phyloP scores from a whole-genome alignment of 2,329 filamentous ascomycete genomes.

The Talaromyces sp. region DNA sequence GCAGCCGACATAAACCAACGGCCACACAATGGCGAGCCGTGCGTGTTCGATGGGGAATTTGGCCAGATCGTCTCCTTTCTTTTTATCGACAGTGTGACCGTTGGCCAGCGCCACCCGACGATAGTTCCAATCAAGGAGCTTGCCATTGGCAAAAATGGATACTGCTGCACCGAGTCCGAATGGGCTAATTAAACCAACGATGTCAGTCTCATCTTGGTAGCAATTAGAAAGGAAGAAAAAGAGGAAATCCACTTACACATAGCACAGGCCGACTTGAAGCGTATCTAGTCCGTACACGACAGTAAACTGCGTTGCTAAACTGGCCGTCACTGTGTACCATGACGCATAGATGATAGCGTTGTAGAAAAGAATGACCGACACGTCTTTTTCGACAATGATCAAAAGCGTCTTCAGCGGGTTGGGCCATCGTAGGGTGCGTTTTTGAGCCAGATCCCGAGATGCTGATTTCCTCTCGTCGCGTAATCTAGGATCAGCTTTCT shows the following conservation, averaged over 20 bases:
- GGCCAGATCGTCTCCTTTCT: constrained; percentile 4
- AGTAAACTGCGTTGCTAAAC: constrained; percentile 31
- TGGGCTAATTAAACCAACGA: background rate
- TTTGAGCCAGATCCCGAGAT: background rate
- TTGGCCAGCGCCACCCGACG: constrained; percentile 1
- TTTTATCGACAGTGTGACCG: constrained; percentile 4
- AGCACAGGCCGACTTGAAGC: constrained; percentile 37
- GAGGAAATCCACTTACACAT: constrained; percentile 11
- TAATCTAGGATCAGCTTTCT: constrained; percentile 2
- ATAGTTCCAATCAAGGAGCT: constrained; percentile 10
- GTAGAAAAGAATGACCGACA: constrained; percentile 31
- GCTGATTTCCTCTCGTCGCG: background rate
- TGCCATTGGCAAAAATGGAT: constrained; percentile 17
- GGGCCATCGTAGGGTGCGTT: constrained; percentile 23
- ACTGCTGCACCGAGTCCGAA: background rate
- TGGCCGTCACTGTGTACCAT: constrained; percentile 39
- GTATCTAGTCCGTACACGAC: constrained; percentile 34
- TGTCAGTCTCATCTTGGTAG: background rate
- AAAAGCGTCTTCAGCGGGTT: constrained; percentile 35
- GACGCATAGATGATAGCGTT: constrained; percentile 35
- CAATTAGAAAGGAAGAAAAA: background rate
- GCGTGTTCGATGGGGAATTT: constrained; percentile 17
- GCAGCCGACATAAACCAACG: background rate
- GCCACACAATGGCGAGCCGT: constrained; percentile 8
- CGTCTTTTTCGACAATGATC: constrained; percentile 29